A percentile compares a stretch with the other conserved stretches of the same genome.
These are phyloP conservation scores for Zygnema cylindricum DNA, from an alignment of 139 green algal genomes.

Conservation along the genomic window DNA sequence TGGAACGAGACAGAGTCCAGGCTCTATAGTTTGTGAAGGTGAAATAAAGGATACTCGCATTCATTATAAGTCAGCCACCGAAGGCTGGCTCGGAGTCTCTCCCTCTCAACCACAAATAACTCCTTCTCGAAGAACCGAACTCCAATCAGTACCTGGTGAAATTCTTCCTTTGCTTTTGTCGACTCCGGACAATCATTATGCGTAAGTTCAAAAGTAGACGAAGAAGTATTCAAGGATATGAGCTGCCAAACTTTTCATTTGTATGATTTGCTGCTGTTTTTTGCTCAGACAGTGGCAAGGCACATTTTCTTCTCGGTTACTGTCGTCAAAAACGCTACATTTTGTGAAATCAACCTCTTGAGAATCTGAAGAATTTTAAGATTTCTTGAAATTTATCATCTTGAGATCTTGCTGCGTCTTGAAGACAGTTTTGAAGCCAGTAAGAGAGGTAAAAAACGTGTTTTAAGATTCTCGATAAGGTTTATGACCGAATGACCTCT, in stretches of 20 bases:
- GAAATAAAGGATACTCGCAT: background rate
- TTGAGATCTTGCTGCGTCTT: no score
- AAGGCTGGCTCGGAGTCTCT: background rate
- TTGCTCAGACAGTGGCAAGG: no score
- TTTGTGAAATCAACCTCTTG: background rate
- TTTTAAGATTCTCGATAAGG: background rate
- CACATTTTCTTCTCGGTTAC: background rate
- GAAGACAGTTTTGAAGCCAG: background rate
- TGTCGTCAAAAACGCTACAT: background rate
- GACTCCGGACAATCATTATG: background rate
- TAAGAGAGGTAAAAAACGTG: background rate
- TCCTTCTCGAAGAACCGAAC: background rate
- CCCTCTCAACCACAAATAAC: background rate
- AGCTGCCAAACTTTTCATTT: no score
- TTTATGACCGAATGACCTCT: no score
- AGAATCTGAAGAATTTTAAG: background rate
- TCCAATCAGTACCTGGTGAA: background rate
- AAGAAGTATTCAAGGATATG: no score
- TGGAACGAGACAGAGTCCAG: no score
- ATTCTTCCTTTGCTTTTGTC: background rate
- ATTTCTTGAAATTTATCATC: background rate
- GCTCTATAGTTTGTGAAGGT: background rate
- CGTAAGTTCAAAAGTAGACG: background rate
- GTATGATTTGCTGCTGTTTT: no score
- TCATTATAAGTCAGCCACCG: background rate